phyloP scores from a whole-genome alignment of 306 rosid species.

The Adenanthera pavonina region DNA sequence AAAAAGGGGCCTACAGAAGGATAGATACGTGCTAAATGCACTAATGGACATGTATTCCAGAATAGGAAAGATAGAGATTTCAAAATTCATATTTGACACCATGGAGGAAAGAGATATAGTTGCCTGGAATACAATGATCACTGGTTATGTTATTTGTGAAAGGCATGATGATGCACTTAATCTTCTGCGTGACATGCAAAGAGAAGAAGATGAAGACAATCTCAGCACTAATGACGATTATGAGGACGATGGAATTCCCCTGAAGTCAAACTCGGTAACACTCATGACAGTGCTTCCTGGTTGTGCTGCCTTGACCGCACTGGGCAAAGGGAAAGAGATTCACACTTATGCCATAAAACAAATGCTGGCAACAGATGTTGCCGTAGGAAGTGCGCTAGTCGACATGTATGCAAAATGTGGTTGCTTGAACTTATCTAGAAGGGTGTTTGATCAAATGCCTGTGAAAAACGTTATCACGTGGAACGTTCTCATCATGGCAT shows the following conservation, averaged over 20 bases:
- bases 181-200: slow-evolving; percentile 67
- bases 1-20: slow-evolving; percentile 65
- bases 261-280: slow-evolving; percentile 80
- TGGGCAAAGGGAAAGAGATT: slow-evolving; percentile 80
- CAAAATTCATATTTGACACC: slow-evolving; percentile 61
- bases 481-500: slow-evolving; percentile 88
- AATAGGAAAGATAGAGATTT: slow-evolving; percentile 58
- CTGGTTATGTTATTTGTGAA: slow-evolving; percentile 73
- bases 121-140: slow-evolving; percentile 88
- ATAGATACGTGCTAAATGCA: slow-evolving; percentile 78
- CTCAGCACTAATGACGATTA: slow-evolving; percentile 21
- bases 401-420: slow-evolving; percentile 97
- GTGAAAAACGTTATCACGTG: slow-evolving; percentile 74
- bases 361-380: slow-evolving; percentile 65
- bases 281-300: slow-evolving; percentile 86
- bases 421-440: slow-evolving; percentile 62
- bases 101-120: slow-evolving; percentile 67
- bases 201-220: slow-evolving; percentile 40
- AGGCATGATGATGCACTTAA: slow-evolving; percentile 64
- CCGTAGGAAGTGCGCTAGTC: slow-evolving; percentile 80
- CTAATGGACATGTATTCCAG: slow-evolving; percentile 86
- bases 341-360: slow-evolving; percentile 79
- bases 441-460: slow-evolving; percentile 72
- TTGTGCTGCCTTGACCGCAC: slow-evolving; percentile 73
- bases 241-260: slow-evolving; percentile 45